Percentiles rank a stretch among this genome's conserved stretches.
phyloP scores from a whole-genome alignment of 192 early-diverging fungal genomes.

The Gigaspora rosea region DNA sequence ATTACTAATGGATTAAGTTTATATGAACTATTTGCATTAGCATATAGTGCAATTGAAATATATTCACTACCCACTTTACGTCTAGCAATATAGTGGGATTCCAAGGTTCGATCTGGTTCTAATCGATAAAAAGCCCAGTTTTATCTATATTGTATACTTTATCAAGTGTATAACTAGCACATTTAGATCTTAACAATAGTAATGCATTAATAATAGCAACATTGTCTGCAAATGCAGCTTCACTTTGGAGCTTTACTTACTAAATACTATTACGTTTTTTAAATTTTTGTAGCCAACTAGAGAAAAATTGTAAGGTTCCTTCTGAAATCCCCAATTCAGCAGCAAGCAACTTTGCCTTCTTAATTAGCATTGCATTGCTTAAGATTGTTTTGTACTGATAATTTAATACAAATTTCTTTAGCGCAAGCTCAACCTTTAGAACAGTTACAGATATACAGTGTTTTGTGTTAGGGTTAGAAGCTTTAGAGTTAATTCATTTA shows the following conservation, averaged over 20 bases:
- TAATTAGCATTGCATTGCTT: slow-evolving; percentile 34
- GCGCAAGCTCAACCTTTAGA: background rate
- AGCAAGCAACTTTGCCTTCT: slow-evolving; percentile 10
- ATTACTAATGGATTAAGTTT: slow-evolving; percentile 28
- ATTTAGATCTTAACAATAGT: slow-evolving; percentile 9
- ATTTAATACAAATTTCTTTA: slow-evolving; percentile 36
- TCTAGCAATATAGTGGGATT: background rate
- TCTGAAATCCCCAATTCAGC: slow-evolving; percentile 23
- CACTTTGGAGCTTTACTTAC: slow-evolving; percentile 13
- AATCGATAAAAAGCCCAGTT: slow-evolving; percentile 5
- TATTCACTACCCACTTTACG: slow-evolving; percentile 10
- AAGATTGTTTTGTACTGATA: slow-evolving; percentile 22
- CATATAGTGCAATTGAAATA: slow-evolving; percentile 10
- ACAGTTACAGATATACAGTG: slow-evolving; percentile 3
- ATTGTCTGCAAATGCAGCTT: slow-evolving; percentile 1
- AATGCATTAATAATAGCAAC: background rate
- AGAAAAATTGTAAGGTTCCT: slow-evolving; percentile 19
- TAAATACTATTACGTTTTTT: slow-evolving; percentile 41
- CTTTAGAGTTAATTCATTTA: slow-evolving; percentile 15
- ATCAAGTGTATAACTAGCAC: background rate
- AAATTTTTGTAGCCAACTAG: slow-evolving; percentile 33
- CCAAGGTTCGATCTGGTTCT: background rate
- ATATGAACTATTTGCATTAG: slow-evolving; percentile 17
- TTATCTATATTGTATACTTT: slow-evolving; percentile 30
- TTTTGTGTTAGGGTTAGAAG: background rate